A percentile compares a stretch with the other conserved stretches of the same genome.
Conservation (phyloP, 305 asterid genomes). For the Solanum hybrid region DNA sequence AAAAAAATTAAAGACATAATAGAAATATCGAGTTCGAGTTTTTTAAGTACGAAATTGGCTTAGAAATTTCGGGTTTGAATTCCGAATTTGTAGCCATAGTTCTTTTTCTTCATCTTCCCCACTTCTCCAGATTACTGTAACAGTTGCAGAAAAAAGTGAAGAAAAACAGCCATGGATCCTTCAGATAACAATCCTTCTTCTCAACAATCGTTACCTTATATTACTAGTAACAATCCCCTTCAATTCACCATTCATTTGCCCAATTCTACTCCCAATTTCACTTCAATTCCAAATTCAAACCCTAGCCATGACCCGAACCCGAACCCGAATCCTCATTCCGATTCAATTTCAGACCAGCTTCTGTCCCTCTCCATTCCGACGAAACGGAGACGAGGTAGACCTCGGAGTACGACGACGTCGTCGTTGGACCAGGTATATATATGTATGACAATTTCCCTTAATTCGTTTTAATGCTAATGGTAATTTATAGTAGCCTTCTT, state of each 20-base stretch:
- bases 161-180: neutral
- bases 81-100: neutral
- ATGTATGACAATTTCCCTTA: neutral
- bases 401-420: conserved; percentile 35
- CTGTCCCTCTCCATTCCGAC: conserved; percentile 49
- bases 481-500: neutral
- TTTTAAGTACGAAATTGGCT: neutral
- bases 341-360: conserved; percentile 29
- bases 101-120: neutral
- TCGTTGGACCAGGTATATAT: conserved; percentile 38
- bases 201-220: conserved; percentile 3
- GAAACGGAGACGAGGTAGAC: conserved; percentile 65
- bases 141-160: neutral
- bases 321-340: conserved; percentile 19
- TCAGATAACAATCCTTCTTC: neutral
- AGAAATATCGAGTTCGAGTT: neutral
- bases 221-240: conserved; percentile 23
- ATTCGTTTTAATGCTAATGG: neutral
- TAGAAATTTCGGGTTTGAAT: neutral
- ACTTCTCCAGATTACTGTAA: neutral
- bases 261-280: conserved; percentile 9
- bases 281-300: conserved; percentile 15
- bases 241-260: conserved; percentile 27
- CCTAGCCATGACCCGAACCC: conserved; percentile 12
- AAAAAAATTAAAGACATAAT: neutral